Conservation (phyloP, 1,284 basidiomycete species). For the Sporisorium scitamineum region DNA sequence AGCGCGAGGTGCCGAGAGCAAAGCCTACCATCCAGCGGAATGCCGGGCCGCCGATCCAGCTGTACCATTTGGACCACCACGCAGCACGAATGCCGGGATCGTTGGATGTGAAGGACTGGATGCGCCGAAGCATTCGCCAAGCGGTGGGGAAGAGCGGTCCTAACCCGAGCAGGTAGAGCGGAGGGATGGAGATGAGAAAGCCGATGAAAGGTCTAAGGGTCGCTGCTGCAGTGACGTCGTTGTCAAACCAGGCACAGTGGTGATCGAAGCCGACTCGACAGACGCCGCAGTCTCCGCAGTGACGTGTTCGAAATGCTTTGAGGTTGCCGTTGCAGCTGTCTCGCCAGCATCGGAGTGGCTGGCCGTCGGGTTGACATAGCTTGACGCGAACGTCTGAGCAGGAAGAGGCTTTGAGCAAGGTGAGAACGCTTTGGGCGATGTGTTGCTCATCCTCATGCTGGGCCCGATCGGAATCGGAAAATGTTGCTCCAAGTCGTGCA, state of each 20-base stretch:
- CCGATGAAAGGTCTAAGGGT: slow-evolving; percentile 26
- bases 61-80: slow-evolving; percentile 38
- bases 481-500: slow-evolving; percentile 5
- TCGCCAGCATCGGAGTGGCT: slow-evolving; percentile 30
- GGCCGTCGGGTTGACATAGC: slow-evolving; percentile 27
- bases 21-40: slow-evolving; percentile 37
- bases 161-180: slow-evolving; percentile 14
- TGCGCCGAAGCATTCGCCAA: slow-evolving; percentile 1
- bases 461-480: not conserved
- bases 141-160: slow-evolving; percentile 27
- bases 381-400: not conserved
- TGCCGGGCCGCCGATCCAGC: slow-evolving; percentile 42
- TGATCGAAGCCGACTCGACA: slow-evolving; percentile 49
- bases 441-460: slow-evolving; percentile 1
- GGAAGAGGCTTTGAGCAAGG: not conserved
- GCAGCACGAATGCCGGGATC: not conserved
- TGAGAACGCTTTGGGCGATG: not conserved
- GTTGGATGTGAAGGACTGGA: slow-evolving; percentile 4
- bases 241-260: slow-evolving; percentile 56
- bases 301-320: slow-evolving; percentile 30
- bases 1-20: not conserved
- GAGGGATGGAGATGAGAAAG: slow-evolving; percentile 34
- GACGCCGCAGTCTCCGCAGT: slow-evolving; percentile 48
- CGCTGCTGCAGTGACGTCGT: slow-evolving; percentile 33
- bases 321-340: slow-evolving; percentile 28